phyloP scores from a whole-genome alignment of 192 early-diverging fungal species.

The Chytriomyces sp. region DNA sequence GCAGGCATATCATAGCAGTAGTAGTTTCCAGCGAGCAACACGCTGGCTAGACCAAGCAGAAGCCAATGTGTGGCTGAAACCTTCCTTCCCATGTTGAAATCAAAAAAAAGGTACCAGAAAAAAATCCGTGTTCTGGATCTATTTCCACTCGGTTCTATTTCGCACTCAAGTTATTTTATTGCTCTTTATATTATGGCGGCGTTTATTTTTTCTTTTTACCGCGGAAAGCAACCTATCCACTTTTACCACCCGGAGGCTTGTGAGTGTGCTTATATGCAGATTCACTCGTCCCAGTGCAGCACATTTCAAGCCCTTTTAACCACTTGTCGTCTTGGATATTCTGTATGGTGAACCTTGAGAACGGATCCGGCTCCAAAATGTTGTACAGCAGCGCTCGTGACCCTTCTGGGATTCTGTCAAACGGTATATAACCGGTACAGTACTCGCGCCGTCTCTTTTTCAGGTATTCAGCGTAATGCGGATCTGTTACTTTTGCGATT shows the following conservation, averaged over 20 bases:
- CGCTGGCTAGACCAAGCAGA: not conserved
- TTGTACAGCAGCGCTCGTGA: constrained; percentile 65
- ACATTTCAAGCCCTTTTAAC: constrained; percentile 39
- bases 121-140: no score
- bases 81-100: not conserved
- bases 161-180: no score
- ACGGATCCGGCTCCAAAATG: constrained; percentile 50
- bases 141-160: no score
- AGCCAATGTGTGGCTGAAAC: not conserved
- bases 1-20: constrained; percentile 62
- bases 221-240: not conserved
- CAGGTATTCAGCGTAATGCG: constrained; percentile 41
- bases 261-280: not conserved
- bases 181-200: no score
- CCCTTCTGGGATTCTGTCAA: constrained; percentile 67
- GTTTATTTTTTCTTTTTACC: no score
- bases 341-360: constrained; percentile 19
- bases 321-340: constrained; percentile 45
- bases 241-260: not conserved
- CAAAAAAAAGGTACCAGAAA: no score
- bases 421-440: constrained; percentile 61
- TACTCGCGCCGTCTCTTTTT: constrained; percentile 12
- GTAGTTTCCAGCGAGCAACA: constrained; percentile 2
- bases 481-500: constrained; percentile 44
- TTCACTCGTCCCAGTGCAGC: constrained; percentile 14